Evolutionary conservation across 768 basidiomycete genomes (phyloP).

Genomic region (Rhodotorula sphaerocarpa): DNA sequence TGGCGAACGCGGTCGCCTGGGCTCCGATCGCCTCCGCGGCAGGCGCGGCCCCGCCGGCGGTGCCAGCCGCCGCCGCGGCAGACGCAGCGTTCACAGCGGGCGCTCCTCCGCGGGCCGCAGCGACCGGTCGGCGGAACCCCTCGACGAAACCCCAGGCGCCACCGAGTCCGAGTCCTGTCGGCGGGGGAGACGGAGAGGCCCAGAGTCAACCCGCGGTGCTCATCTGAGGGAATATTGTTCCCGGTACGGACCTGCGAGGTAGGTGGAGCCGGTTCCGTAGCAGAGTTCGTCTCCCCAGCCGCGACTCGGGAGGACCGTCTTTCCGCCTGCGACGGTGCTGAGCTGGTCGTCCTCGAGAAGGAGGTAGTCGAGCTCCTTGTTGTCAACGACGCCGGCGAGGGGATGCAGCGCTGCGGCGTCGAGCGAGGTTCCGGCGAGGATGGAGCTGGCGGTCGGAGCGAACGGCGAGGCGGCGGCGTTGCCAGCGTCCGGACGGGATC

Average conservation of each 20-base stretch:
- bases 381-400: slow-evolving; percentile 79
- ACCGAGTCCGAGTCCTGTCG: slow-evolving; percentile 80
- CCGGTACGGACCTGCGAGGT: slow-evolving; percentile 78
- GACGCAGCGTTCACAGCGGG: slow-evolving; percentile 4
- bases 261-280: slow-evolving; percentile 98
- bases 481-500: too few species aligned
- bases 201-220: neutral
- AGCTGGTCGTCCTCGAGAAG: slow-evolving; percentile 94
- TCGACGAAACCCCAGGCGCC: slow-evolving; percentile 94
- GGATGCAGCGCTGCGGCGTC: slow-evolving; percentile 91
- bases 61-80: slow-evolving; percentile 2
- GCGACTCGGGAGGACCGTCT: slow-evolving; percentile 83
- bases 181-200: slow-evolving; percentile 47
- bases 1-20: slow-evolving; percentile 24
- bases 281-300: slow-evolving; percentile 99
- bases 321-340: slow-evolving; percentile 76
- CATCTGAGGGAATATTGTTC: too few species aligned
- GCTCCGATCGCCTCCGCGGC: slow-evolving; percentile 34
- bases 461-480: too few species aligned
- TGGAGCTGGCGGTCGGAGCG: slow-evolving; percentile 70
- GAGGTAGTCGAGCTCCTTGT: slow-evolving; percentile 72
- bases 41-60: slow-evolving; percentile 14
- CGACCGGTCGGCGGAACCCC: slow-evolving; percentile 67
- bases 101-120: slow-evolving; percentile 21
- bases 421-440: slow-evolving; percentile 69